Evolutionary conservation across 2,329 filamentous ascomycete genomes (phyloP), one percentile per base, ranked within the genome.

Genomic region (Fusarium napiforme): DNA sequence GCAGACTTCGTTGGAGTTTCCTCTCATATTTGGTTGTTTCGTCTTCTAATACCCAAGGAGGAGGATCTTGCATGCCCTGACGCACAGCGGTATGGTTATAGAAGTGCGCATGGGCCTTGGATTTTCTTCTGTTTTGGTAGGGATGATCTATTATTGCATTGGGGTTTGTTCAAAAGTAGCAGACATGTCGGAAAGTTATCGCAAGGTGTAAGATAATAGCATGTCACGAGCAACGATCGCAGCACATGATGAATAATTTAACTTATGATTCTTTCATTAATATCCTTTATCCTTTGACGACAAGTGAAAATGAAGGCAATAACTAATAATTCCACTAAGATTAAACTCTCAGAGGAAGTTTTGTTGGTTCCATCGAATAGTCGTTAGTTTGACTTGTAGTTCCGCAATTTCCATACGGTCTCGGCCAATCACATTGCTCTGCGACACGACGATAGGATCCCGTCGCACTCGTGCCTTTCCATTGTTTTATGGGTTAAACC

Each of bases 61-160:
- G 63, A 64, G 66, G 56, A 69, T 71, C n/a, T 71, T 76, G 76
- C 76, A 78, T 78, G 69, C 65, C 71, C 64, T 71, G 76, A 69
- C 66, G 76, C 67, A 67, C 53, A 67, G 73, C 56, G 64, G 39
- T 53, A 53, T 40, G 23, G 18, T 57, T 73, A 67, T 73, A 74
- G 62, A 75, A 52, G 50, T 52, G 66, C 72, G 58, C 60, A 52
- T 68, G 56, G 65, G 61, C 61, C 49, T 74, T 69, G 71, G 57
- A 67, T 61, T 64, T 67, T 37, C 59, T 64, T 56, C 40, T 36
- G 66, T 63, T 49, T 73, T 69, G 52, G 50, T 43, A 19, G 39
- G 58, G 58, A 42, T 69, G 40, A 65, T 65, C 42, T 69, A 53
- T 59, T 69, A 53, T 59, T 65, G 56, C 47, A 65, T 72, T 72